Evolutionary conservation across 208 protist genomes (phyloP).

Genomic region (Leishmania gerbilli): DNA sequence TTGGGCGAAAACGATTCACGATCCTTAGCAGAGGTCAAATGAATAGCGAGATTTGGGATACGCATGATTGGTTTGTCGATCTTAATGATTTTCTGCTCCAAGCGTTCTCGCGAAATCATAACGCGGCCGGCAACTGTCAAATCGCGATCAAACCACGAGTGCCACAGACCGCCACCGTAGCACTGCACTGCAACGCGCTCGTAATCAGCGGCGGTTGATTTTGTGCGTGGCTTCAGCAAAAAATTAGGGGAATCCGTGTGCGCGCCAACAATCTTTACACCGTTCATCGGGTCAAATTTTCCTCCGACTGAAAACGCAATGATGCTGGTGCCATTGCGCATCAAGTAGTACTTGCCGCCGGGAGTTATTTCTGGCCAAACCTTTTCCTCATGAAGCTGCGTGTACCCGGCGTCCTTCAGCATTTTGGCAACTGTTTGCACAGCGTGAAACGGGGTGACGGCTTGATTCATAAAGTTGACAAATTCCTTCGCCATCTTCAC

Average conservation of each 20-base stretch:
- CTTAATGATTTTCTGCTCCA: conserved; percentile 67
- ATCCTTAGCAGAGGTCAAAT: conserved; percentile 84
- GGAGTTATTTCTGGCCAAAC: conserved; percentile 64
- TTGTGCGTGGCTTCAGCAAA: conserved; percentile 73
- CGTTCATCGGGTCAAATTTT: conserved; percentile 80
- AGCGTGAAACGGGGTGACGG: conserved; percentile 80
- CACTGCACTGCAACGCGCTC: conserved; percentile 78
- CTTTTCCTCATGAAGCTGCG: conserved; percentile 59
- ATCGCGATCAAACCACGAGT: conserved; percentile 93
- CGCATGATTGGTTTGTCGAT: conserved; percentile 93
- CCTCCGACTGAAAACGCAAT: conserved; percentile 97
- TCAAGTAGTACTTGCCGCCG: conserved; percentile 96
- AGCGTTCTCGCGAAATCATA: conserved; percentile 37
- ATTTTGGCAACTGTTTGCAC: conserved; percentile 56
- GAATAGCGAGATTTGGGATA: conserved; percentile 97
- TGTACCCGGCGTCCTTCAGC: conserved; percentile 55
- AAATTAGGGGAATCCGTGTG: conserved; percentile 98
- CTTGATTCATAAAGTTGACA: conserved; percentile 66
- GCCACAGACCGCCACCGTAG: conserved; percentile 90
- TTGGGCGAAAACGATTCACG: conserved; percentile 94
- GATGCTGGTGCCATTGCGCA: conserved; percentile 95
- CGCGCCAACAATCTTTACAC: conserved; percentile 95
- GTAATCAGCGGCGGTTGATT: conserved; percentile 40
- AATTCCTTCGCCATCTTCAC: conserved; percentile 57
- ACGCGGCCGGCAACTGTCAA: conserved; percentile 88